Base-by-base conservation (phyloP, 805 yeast species). In the Suhomyces xylopsoci region DNA sequence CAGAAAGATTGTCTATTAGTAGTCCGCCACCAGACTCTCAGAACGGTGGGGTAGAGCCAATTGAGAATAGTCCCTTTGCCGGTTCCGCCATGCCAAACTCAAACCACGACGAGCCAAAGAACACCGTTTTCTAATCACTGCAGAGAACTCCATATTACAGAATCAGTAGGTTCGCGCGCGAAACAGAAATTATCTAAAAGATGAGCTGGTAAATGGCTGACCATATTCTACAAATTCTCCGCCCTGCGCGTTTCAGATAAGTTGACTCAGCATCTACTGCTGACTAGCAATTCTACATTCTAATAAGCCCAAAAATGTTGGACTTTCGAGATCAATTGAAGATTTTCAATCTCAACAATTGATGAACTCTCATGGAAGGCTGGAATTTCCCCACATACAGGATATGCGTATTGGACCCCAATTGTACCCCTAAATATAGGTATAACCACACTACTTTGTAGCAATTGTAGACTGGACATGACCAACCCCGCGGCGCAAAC, bases 101-200 rank as follows among this genome's bases (percentile, higher is more conserved):
- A 53, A 61, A 60, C 47, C 52, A 50, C 22, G 67, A 66, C 47
- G 76, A 72, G 17, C 74, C 75, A 30, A 71, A 71, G 61, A 58
- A 58, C 45, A 65, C 71, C 4, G 68, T 72, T 15, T 64, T 71
- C 36, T 71, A 60, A 58, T 8, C 9, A 25, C 15, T 10, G 3
- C 42, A 38, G 7, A 6, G 14, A 6, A 14, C 36, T 26, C 1
- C n/a, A 12, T n/a, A 10, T 4, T 20, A 20, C 14, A 28, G 32
- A 12, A 12, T 4, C 32, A 12, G 6, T 28, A 12, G 5, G 12
- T 12, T 26, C 10, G 32, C n/a, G n/a, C n/a, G n/a, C 32, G 32
- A 28, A 10, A 12, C 14, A 28, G n/a, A 28, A 12, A 10, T 14
- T 26, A 9, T 9, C 10, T 2, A 26, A 5, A 26, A 2, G 14